These are phyloP conservation scores for Diaporthe sp. DNA, from an alignment of 2,329 filamentous ascomycete species.

Conservation along the genomic window DNA sequence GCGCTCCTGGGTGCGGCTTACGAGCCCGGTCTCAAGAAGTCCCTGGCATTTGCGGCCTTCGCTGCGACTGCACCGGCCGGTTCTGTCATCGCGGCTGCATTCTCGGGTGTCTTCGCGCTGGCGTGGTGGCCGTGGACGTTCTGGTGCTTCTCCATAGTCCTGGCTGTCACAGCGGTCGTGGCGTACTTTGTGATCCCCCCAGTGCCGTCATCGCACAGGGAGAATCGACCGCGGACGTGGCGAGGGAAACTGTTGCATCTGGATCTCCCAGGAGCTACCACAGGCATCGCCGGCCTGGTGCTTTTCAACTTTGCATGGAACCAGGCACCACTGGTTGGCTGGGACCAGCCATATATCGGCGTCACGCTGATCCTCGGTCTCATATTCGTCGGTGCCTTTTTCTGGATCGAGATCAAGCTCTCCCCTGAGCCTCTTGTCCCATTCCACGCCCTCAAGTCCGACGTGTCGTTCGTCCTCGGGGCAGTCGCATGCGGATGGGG, in stretches of 20 bases:
- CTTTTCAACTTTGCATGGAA: constrained; percentile 73
- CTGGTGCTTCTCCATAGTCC: constrained; percentile 45
- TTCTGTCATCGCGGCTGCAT: constrained; percentile 48
- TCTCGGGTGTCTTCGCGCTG: constrained; percentile 48
- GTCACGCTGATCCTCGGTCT: constrained; percentile 65
- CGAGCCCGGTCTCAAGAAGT: constrained; percentile 50
- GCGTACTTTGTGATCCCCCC: constrained; percentile 45
- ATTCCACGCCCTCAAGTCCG: constrained; percentile 61
- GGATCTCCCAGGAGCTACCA: constrained; percentile 46
- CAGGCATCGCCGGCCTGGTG: constrained; percentile 64
- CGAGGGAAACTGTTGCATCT: constrained; percentile 42
- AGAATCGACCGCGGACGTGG: constrained; percentile 3
- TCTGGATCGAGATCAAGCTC: constrained; percentile 62
- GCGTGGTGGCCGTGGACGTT: constrained; percentile 51
- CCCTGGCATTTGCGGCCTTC: constrained; percentile 52
- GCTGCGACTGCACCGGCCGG: constrained; percentile 49
- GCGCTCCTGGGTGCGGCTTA: constrained; percentile 69
- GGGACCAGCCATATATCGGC: constrained; percentile 64
- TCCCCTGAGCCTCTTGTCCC: constrained; percentile 70
- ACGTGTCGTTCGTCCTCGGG: constrained; percentile 67
- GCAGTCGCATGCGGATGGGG: constrained; percentile 68
- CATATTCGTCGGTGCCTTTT: constrained; percentile 64
- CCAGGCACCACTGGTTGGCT: constrained; percentile 67
- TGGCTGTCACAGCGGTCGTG: constrained; percentile 45
- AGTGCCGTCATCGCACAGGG: constrained; percentile 30